Evolutionary conservation across 2,329 filamentous ascomycete genomes (phyloP), one percentile per base, ranked within the genome.

Genomic region (Orbilia oligospora): DNA sequence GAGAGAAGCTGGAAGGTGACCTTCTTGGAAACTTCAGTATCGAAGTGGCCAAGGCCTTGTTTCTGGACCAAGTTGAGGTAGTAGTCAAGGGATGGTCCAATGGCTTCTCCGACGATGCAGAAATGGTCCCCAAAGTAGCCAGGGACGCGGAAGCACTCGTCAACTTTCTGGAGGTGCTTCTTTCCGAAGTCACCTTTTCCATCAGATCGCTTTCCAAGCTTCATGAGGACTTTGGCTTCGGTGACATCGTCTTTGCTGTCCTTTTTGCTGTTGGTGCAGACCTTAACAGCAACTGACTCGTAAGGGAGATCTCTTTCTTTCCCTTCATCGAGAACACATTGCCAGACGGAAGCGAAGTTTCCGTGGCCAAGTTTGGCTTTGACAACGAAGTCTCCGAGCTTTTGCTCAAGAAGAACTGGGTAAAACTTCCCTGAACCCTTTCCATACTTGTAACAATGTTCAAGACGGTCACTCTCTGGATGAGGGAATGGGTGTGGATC

Each of bases 181-280:
- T 78, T 78, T 8, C 75, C 75, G 44, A 78, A 72, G 48, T 78
- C 75, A 5, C 75, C 75, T 12, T 58, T 51, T 1, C 75, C 68
- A 30, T 78, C 75, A 30, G 61, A 51, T 20, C 55, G 41, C 55
- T 72, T 72, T 0, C 46, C 56, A 20, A 78, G 75, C 30, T 78
- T 72, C 55, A 64, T 64, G 36, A 78, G 68, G 55, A 72, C 64
- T 44, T 49, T 72, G 5, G 68, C 68, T 36, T 78, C 75, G 4
- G 24, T 56, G 46, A 78, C 63, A 44, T 78, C 75, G 22, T 78
- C 75, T 18, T 69, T 36, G 55, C 55, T 78, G 49, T 78, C 75
- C 24, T 72, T 78, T 24, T 78, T 78, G 68, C 68, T 78, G 20
- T 78, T 78, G n/a, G 68, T 78, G 64, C 75, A 78, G 16, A 71